These are phyloP conservation scores for Protomyces inundatus DNA, from an alignment of 1,139 yeast genomes.

Conservation along the genomic window DNA sequence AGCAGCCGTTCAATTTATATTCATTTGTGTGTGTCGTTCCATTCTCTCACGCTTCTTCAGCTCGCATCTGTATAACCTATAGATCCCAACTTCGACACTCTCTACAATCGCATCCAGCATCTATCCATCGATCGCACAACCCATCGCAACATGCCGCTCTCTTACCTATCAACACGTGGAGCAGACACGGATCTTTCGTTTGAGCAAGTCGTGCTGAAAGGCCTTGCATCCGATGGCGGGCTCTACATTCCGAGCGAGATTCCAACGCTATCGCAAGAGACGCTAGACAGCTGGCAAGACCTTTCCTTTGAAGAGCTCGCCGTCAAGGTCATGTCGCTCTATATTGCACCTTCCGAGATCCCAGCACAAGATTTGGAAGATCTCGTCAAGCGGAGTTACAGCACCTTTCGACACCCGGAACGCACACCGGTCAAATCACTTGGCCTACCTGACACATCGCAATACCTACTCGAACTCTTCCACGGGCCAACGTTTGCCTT, in stretches of 20 bases:
- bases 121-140: background rate
- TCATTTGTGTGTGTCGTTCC: background rate
- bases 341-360: slow-evolving; percentile 65
- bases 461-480: slow-evolving; percentile 82
- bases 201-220: slow-evolving; percentile 51
- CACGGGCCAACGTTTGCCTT: slow-evolving; percentile 99
- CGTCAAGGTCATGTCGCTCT: slow-evolving; percentile 72
- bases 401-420: slow-evolving; percentile 79
- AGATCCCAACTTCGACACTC: background rate
- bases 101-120: background rate
- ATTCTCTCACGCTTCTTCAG: background rate
- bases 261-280: slow-evolving; percentile 60
- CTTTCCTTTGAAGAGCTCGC: slow-evolving; percentile 81
- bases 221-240: slow-evolving; percentile 95
- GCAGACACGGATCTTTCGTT: slow-evolving; percentile 26
- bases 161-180: slow-evolving; percentile 28
- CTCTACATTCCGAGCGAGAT: slow-evolving; percentile 80
- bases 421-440: slow-evolving; percentile 77
- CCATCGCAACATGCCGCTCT: background rate
- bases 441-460: slow-evolving; percentile 48
- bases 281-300: slow-evolving; percentile 63
- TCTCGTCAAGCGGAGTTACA: slow-evolving; percentile 66
- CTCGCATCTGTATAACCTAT: no score
- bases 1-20: background rate
- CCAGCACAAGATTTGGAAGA: slow-evolving; percentile 59